A percentile compares a stretch with the other conserved stretches of the same genome.
These are phyloP conservation scores for Tuber melanosporum DNA, from an alignment of 495 filamentous ascomycete species.

Conservation along the genomic window DNA sequence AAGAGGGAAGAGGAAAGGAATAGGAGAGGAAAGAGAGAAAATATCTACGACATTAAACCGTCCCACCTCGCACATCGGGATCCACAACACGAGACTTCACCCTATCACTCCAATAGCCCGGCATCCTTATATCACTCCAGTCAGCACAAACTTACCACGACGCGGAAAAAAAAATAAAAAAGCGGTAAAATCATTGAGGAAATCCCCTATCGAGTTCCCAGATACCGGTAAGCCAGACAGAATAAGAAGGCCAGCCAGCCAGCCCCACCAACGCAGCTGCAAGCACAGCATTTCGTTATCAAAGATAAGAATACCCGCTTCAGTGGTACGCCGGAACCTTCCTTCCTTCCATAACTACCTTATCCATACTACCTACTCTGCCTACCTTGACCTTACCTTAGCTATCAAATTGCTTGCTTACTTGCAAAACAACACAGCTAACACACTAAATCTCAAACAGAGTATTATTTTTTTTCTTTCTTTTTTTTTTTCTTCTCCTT, in stretches of 20 bases:
- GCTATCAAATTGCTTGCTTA: background rate
- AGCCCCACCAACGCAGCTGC: conserved; percentile 3
- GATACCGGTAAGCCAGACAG: conserved; percentile 5
- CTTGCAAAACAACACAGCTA: conserved; percentile 6
- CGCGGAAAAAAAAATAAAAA: background rate
- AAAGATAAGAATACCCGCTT: conserved; percentile 5
- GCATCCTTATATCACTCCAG: background rate
- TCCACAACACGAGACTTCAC: background rate
- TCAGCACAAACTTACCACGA: conserved; percentile 1
- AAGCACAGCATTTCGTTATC: conserved; percentile 5
- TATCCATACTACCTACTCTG: background rate
- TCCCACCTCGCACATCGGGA: background rate
- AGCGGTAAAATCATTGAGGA: background rate
- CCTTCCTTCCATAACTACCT: conserved; percentile 1
- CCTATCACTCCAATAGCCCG: conserved; percentile 6
- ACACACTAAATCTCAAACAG: conserved; percentile 1
- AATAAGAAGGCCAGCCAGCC: conserved; percentile 4
- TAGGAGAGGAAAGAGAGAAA: background rate
- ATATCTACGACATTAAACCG: background rate
- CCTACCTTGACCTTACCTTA: background rate
- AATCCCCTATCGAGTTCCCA: conserved; percentile 5
- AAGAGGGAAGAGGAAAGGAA: background rate
- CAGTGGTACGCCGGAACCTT: conserved; percentile 6
- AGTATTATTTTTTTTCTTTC: background rate
- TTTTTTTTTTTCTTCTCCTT: background rate